Evolutionary conservation across 371 early-diverging fungal genomes (phyloP).

Genomic region (Mucor piriformis): DNA sequence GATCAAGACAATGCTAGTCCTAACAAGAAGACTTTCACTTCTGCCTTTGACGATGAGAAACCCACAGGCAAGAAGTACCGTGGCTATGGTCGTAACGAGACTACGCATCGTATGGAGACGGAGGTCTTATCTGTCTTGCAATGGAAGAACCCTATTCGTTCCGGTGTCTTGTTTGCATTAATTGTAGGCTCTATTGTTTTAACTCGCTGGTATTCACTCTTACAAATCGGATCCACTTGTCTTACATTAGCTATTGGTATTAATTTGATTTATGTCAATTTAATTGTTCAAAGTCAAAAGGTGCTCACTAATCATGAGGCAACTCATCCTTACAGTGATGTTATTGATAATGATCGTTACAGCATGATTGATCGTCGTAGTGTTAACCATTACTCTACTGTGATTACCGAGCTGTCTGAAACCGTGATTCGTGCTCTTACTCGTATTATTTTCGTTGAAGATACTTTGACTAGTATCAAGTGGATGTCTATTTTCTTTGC

Average conservation of each 20-base stretch:
- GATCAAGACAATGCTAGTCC: background rate
- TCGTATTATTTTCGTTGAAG: conserved; percentile 47
- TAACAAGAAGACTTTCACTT: background rate
- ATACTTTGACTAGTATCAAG: conserved; percentile 40
- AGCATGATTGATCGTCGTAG: conserved; percentile 29
- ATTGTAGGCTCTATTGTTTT: conserved; percentile 34
- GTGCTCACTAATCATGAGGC: conserved; percentile 31
- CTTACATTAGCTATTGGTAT: conserved; percentile 42
- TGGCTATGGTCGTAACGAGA: conserved; percentile 24
- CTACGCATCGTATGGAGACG: conserved; percentile 41
- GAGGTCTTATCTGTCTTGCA: conserved; percentile 31
- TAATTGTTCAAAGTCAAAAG: conserved; percentile 37
- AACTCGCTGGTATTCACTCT: conserved; percentile 43
- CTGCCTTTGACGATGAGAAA: background rate
- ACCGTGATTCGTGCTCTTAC: conserved; percentile 38
- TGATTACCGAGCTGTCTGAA: conserved; percentile 39
- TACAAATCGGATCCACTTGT: conserved; percentile 36
- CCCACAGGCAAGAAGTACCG: background rate
- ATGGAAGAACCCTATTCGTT: conserved; percentile 48
- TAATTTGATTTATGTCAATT: conserved; percentile 46
- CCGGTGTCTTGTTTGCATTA: conserved; percentile 27
- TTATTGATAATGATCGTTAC: conserved; percentile 28
- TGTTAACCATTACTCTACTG: conserved; percentile 34
- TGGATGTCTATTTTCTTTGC: conserved; percentile 43
- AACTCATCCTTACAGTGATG: conserved; percentile 40